Evolutionary conservation across 805 yeast genomes (phyloP).

Genomic region (Lipomyces orientalis): DNA sequence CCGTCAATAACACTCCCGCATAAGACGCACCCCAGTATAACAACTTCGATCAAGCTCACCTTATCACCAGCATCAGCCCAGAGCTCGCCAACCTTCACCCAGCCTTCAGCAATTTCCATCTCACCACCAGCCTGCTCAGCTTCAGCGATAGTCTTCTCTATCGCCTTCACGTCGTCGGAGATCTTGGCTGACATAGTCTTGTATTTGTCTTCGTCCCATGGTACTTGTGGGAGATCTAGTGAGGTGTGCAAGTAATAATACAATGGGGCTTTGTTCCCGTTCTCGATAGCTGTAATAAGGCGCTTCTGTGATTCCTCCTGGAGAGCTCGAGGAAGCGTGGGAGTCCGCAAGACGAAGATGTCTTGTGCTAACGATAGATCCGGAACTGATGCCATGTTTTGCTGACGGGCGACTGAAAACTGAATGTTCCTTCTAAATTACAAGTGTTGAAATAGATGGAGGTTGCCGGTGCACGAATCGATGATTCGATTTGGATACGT

Average conservation of each 20-base stretch:
- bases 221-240: conserved; percentile 48
- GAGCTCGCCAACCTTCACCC: conserved; percentile 84
- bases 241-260: conserved; percentile 69
- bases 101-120: conserved; percentile 74
- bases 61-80: conserved; percentile 86
- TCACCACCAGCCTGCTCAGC: conserved; percentile 84
- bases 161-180: conserved; percentile 56
- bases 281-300: conserved; percentile 60
- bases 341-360: conserved; percentile 65
- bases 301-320: conserved; percentile 54
- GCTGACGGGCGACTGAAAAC: background rate
- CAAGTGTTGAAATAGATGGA: background rate
- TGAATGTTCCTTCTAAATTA: background rate
- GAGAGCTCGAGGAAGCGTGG: conserved; percentile 46
- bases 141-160: conserved; percentile 54
- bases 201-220: conserved; percentile 68
- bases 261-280: conserved; percentile 78
- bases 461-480: background rate
- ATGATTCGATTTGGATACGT: background rate
- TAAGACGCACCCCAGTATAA: conserved; percentile 7
- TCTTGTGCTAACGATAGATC: conserved; percentile 81
- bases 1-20: background rate
- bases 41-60: conserved; percentile 47
- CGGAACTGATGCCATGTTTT: conserved; percentile 57
- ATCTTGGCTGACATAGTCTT: conserved; percentile 59